phyloP scores from a whole-genome alignment of 108 stramenopile genomes.

The Fistulifera pelliculosa region DNA sequence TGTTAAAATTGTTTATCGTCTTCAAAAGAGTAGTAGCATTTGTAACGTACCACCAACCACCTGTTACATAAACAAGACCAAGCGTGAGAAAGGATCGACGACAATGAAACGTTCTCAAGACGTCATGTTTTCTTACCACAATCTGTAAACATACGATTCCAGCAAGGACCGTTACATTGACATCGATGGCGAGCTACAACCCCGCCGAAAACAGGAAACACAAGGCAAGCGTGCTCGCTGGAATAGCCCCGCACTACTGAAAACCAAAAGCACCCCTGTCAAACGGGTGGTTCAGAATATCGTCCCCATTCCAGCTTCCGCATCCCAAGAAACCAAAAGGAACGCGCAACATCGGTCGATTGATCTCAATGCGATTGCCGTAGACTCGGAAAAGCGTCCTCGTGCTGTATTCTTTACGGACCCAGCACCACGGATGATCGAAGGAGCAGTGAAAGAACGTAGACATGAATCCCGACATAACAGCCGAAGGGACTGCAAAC shows the following conservation, averaged over 20 bases:
- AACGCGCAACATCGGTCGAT: slow-evolving; percentile 20
- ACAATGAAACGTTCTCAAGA: not conserved
- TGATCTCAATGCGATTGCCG: slow-evolving; percentile 36
- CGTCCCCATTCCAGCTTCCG: slow-evolving; percentile 36
- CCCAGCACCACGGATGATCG: slow-evolving; percentile 33
- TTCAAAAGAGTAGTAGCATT: too few relatives aligned
- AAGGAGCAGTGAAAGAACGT: slow-evolving; percentile 15
- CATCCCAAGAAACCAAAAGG: slow-evolving; percentile 34
- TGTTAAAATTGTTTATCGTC: too few relatives aligned
- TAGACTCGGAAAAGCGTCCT: slow-evolving; percentile 37
- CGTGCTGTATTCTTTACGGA: slow-evolving; percentile 40
- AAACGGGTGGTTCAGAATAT: slow-evolving; percentile 24
- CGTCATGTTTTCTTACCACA: slow-evolving; percentile 17
- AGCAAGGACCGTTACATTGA: slow-evolving; percentile 43
- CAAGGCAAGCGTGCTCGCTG: slow-evolving; percentile 7
- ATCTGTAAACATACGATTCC: slow-evolving; percentile 31
- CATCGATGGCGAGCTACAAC: slow-evolving; percentile 40
- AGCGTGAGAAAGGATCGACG: not conserved
- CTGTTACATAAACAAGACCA: not conserved
- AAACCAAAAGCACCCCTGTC: slow-evolving; percentile 52
- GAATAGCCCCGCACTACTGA: slow-evolving; percentile 8
- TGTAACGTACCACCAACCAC: slow-evolving; percentile 29
- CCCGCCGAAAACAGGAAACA: slow-evolving; percentile 37
- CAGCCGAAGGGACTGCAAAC: slow-evolving; percentile 9
- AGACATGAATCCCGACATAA: not conserved